A percentile compares a stretch with the other conserved stretches of the same genome.
Conservation (phyloP, 768 basidiomycete species). For the Collybia sordida region DNA sequence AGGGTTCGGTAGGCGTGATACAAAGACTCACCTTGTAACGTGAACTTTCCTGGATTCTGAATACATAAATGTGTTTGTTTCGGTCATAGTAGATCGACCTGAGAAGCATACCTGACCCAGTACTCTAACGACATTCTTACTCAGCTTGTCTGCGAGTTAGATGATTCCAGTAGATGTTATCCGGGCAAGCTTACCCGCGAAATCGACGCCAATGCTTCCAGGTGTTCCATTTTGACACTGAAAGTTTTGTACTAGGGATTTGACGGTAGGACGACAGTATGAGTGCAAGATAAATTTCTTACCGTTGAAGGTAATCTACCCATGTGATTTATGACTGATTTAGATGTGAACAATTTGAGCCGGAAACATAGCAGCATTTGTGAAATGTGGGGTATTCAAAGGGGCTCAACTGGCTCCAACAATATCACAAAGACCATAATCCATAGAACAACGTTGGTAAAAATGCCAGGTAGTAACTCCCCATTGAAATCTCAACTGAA, state of each 20-base stretch:
- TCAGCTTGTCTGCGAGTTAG: constrained; percentile 47
- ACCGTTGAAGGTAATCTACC: not conserved
- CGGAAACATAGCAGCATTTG: no score
- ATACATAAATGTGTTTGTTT: not conserved
- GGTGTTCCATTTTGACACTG: constrained; percentile 41
- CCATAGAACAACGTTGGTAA: no score
- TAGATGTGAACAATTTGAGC: no score
- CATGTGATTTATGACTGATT: constrained; percentile 14
- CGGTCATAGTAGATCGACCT: not conserved
- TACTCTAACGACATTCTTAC: constrained; percentile 63
- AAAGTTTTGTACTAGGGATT: not conserved
- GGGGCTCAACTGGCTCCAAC: no score
- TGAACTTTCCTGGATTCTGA: constrained; percentile 88
- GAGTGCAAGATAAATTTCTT: no score
- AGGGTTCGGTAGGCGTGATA: not conserved
- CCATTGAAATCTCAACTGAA: no score
- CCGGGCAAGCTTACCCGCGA: constrained; percentile 42
- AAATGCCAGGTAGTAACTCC: no score
- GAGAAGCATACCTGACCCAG: constrained; percentile 64
- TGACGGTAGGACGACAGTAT: no score
- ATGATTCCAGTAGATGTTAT: not conserved
- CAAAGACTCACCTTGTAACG: constrained; percentile 65
- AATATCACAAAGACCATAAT: no score
- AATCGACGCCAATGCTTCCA: constrained; percentile 52
- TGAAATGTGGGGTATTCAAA: no score